Evolutionary conservation across 257 asterid genomes (phyloP).

Genomic region (Solanum tarapatanum): DNA sequence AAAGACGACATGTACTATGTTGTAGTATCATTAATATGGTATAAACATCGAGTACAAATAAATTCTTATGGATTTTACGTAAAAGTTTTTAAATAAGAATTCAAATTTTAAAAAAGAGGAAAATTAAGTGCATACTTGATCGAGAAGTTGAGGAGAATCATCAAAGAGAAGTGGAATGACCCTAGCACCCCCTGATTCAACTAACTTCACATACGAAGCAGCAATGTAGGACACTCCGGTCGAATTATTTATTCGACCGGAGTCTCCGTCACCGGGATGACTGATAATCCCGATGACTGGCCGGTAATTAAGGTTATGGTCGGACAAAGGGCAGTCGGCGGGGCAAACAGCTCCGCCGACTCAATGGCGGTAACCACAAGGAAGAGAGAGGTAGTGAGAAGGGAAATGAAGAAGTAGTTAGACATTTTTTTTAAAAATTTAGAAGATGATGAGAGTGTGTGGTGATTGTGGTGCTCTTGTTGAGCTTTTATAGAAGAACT

Average conservation of each 20-base stretch:
- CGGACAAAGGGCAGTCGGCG: constrained; percentile 33
- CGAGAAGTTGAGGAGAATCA: constrained; percentile 52
- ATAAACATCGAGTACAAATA: too few relatives aligned
- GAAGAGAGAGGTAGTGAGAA: neutral
- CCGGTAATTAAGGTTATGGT: constrained; percentile 52
- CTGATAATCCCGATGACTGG: constrained; percentile 78
- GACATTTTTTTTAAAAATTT: fast-evolving
- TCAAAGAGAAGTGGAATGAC: constrained; percentile 79
- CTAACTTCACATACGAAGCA: constrained; percentile 86
- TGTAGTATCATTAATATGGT: too few relatives aligned
- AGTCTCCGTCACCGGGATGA: constrained; percentile 92
- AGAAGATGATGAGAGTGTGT: neutral
- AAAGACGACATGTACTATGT: neutral
- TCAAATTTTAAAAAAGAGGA: neutral
- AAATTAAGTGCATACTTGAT: constrained; percentile 16
- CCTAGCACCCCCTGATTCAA: constrained; percentile 87
- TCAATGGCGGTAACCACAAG: neutral
- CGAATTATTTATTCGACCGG: constrained; percentile 58
- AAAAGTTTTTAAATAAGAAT: neutral
- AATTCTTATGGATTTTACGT: neutral
- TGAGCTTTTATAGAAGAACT: neutral
- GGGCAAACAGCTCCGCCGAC: neutral
- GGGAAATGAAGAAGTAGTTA: neutral
- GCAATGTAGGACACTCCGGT: constrained; percentile 68
- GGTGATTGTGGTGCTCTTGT: neutral